phyloP scores from a whole-genome alignment of 495 filamentous ascomycete genomes.

The Penicillium mononematosum region DNA sequence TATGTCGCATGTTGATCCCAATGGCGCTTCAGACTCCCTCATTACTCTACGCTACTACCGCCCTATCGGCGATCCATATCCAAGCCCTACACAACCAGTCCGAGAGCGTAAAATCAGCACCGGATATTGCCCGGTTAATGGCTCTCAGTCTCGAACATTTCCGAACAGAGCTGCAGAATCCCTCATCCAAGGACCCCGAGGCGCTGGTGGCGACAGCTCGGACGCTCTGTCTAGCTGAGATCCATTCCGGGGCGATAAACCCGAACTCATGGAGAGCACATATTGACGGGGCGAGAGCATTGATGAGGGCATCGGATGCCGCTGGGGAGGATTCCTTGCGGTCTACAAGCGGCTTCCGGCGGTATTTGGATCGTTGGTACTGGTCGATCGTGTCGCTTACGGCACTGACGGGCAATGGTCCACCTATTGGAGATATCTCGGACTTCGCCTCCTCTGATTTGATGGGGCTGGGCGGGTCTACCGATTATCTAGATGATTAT shows the following conservation, averaged over 20 bases:
- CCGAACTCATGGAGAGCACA: constrained; percentile 50
- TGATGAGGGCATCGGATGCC: constrained; percentile 37
- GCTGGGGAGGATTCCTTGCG: constrained; percentile 29
- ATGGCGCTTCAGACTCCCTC: constrained; percentile 50
- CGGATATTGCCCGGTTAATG: constrained; percentile 47
- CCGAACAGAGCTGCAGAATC: constrained; percentile 43
- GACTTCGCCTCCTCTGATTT: constrained; percentile 22
- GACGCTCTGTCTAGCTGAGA: constrained; percentile 49
- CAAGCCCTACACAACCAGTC: constrained; percentile 46
- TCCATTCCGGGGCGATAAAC: constrained; percentile 48
- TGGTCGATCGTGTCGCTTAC: constrained; percentile 48
- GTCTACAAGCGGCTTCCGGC: constrained; percentile 40
- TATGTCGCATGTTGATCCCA: constrained; percentile 48
- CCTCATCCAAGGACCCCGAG: constrained; percentile 38
- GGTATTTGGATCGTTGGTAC: constrained; percentile 49
- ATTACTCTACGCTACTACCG: constrained; percentile 47
- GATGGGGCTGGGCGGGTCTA: constrained; percentile 20
- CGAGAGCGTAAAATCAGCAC: constrained; percentile 43
- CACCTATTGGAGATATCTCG: constrained; percentile 38
- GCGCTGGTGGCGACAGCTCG: constrained; percentile 48
- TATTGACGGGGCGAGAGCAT: constrained; percentile 44
- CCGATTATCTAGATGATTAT: constrained; percentile 49
- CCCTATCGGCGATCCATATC: constrained; percentile 48
- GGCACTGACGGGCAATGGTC: constrained; percentile 47
- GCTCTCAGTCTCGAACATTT: constrained; percentile 48